A percentile compares a stretch with the other conserved stretches of the same genome.
Evolutionary conservation across 345 rosid species (phyloP).

Genomic region (Gossypium arboreum): DNA sequence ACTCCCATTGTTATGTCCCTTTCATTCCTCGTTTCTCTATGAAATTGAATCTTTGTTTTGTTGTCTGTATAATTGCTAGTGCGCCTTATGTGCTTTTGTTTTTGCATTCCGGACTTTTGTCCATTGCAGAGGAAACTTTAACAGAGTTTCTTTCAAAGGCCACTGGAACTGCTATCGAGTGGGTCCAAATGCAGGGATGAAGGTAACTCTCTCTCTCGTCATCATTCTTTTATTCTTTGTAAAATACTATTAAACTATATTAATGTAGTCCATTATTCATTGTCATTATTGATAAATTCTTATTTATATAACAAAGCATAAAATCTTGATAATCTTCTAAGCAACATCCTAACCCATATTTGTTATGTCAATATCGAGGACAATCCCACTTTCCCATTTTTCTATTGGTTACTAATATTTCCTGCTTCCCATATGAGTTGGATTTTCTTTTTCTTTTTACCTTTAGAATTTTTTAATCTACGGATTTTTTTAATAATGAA

Average conservation of each 20-base stretch:
- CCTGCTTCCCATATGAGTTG: too few relatives aligned
- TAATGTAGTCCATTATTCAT: conserved; percentile 6
- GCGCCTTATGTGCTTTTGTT: conserved; percentile 10
- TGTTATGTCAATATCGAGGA: too few relatives aligned
- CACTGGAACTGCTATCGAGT: conserved; percentile 99
- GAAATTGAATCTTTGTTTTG: too few relatives aligned
- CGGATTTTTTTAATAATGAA: neutral
- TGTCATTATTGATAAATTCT: conserved; percentile 16
- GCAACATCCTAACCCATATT: conserved; percentile 19
- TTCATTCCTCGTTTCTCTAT: too few relatives aligned
- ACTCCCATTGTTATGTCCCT: too few relatives aligned
- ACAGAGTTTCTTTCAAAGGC: conserved; percentile 99
- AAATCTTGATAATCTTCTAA: conserved; percentile 27
- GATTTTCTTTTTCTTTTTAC: too few relatives aligned
- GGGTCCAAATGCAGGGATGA: conserved; percentile 99
- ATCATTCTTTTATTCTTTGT: conserved; percentile 17
- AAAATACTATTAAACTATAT: conserved; percentile 1
- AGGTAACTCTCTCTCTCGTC: conserved; percentile 36
- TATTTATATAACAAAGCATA: conserved; percentile 1
- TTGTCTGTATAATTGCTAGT: conserved; percentile 8
- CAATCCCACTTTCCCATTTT: too few relatives aligned
- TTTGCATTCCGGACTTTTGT: conserved; percentile 60
- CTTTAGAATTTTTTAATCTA: too few relatives aligned
- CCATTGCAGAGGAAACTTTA: conserved; percentile 99
- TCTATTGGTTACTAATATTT: too few relatives aligned